Conservation (phyloP, 2,329 filamentous ascomycete species). For the Aureobasidium pullulans region DNA sequence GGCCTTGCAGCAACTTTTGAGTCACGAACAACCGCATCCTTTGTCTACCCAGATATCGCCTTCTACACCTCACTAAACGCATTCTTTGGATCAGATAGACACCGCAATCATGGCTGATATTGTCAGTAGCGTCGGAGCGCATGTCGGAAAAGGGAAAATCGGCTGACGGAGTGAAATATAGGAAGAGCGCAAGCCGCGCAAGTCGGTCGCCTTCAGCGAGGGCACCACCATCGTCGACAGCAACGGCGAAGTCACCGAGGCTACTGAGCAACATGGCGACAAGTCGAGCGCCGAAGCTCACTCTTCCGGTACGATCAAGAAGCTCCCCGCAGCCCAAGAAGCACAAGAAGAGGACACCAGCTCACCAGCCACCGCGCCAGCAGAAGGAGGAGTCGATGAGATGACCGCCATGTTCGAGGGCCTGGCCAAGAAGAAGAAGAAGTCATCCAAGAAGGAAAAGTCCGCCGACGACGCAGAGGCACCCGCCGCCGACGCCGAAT, state of each 20-base stretch:
- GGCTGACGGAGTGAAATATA: constrained; percentile 20
- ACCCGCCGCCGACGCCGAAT: constrained; percentile 51
- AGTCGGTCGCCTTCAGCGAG: constrained; percentile 90
- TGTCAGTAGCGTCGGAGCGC: constrained; percentile 20
- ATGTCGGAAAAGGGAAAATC: background rate
- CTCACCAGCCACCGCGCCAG: constrained; percentile 28
- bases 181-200: constrained; percentile 67
- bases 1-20: constrained; percentile 9
- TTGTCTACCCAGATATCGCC: background rate
- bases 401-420: constrained; percentile 52
- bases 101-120: constrained; percentile 47
- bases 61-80: background rate
- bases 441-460: constrained; percentile 46
- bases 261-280: constrained; percentile 60
- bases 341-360: constrained; percentile 23
- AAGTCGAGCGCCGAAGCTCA: constrained; percentile 79
- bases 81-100: background rate
- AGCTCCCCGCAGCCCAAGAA: constrained; percentile 6
- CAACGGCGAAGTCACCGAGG: constrained; percentile 76
- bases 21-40: background rate
- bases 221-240: constrained; percentile 80
- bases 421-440: constrained; percentile 67
- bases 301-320: constrained; percentile 31
- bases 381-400: constrained; percentile 42
- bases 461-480: constrained; percentile 31